phyloP scores from a whole-genome alignment of 73 alveolate species.

The Breviolum minutum region DNA sequence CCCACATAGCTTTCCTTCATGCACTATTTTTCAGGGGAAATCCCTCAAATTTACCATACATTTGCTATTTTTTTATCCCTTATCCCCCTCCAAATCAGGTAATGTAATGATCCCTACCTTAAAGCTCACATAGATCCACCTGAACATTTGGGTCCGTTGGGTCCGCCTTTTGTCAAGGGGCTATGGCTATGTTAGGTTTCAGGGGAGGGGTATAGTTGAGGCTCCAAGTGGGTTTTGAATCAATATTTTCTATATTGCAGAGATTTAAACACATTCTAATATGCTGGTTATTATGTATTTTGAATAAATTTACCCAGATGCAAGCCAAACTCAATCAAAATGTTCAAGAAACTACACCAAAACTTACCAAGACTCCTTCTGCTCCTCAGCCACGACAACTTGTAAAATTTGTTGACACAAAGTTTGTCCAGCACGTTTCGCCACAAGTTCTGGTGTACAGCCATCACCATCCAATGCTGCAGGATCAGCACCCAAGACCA shows the following conservation, averaged over 20 bases:
- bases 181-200: no score
- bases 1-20: no score
- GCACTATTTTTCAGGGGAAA: no score
- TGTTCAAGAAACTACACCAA: not conserved
- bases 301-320: not conserved
- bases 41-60: no score
- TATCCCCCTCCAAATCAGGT: no score
- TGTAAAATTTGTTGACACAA: conserved; percentile 62
- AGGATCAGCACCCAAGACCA: conserved; percentile 37
- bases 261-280: not conserved
- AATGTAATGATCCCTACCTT: no score
- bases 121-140: no score
- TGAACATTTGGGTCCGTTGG: no score
- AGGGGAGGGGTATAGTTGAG: no score
- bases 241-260: not conserved
- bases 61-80: no score
- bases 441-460: conserved; percentile 77
- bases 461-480: conserved; percentile 72
- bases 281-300: not conserved
- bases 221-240: not conserved
- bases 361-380: not conserved
- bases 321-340: not conserved
- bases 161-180: no score
- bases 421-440: conserved; percentile 36
- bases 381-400: conserved; percentile 8